Percentiles rank a stretch among this genome's conserved stretches.
These are phyloP conservation scores for Fusarium multiceps DNA, from an alignment of 2,329 filamentous ascomycete species.

Conservation along the genomic window DNA sequence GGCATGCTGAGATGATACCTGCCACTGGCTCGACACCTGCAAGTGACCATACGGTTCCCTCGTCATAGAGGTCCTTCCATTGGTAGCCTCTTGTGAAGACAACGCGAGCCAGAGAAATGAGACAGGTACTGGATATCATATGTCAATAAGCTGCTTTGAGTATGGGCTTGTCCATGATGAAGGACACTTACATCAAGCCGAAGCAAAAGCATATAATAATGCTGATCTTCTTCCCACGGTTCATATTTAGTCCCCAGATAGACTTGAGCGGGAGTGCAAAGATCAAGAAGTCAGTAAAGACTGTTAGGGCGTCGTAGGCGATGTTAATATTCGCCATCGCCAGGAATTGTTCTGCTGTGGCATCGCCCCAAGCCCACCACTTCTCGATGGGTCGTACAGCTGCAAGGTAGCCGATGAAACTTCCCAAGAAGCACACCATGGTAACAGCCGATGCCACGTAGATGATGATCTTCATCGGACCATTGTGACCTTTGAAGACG, in stretches of 20 bases:
- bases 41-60: slow-evolving; percentile 4
- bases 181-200: slow-evolving; percentile 1
- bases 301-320: slow-evolving; percentile 8
- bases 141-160: neutral
- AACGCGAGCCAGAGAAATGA: neutral
- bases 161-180: no score
- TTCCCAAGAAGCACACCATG: slow-evolving; percentile 7
- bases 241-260: slow-evolving; percentile 13
- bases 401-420: slow-evolving; percentile 2
- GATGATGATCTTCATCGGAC: slow-evolving; percentile 2
- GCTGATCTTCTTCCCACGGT: slow-evolving; percentile 9
- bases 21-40: slow-evolving; percentile 15
- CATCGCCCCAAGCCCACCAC: slow-evolving; percentile 24
- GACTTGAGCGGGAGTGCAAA: slow-evolving; percentile 15
- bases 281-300: slow-evolving; percentile 16
- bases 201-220: slow-evolving; percentile 12
- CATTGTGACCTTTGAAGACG: slow-evolving; percentile 12
- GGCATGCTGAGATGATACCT: slow-evolving; percentile 6
- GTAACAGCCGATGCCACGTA: slow-evolving; percentile 3
- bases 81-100: slow-evolving; percentile 10
- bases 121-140: neutral
- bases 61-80: slow-evolving; percentile 16
- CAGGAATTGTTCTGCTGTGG: slow-evolving; percentile 5
- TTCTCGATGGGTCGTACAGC: slow-evolving; percentile 5
- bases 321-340: slow-evolving; percentile 12